Evolutionary conservation across 495 filamentous ascomycete species (phyloP).

Genomic region (Neurospora sp.): DNA sequence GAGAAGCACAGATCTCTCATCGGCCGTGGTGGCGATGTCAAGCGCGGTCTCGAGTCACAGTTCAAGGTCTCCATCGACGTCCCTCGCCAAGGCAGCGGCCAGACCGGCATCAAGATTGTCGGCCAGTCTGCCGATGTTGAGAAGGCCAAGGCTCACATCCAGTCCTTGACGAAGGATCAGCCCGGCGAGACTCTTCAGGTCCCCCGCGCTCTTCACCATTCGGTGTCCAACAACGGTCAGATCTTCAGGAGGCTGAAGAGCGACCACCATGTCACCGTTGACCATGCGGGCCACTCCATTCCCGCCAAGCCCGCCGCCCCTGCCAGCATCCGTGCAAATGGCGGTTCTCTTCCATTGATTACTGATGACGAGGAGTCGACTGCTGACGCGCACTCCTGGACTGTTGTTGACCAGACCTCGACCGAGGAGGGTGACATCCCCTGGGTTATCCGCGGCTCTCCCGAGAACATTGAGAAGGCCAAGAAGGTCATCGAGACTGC

Average conservation of each 20-base stretch:
- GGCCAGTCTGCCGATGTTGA: conserved; percentile 70
- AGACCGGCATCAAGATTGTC: conserved; percentile 73
- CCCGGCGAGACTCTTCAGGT: conserved; percentile 79
- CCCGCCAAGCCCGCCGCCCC: conserved; percentile 53
- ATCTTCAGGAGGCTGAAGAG: conserved; percentile 82
- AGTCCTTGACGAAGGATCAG: conserved; percentile 69
- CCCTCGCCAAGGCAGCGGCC: conserved; percentile 58
- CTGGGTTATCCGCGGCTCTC: conserved; percentile 75
- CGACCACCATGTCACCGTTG: conserved; percentile 77
- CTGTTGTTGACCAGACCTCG: conserved; percentile 49
- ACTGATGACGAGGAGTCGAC: conserved; percentile 63
- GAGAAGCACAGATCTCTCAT: conserved; percentile 88
- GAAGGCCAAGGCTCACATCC: conserved; percentile 75
- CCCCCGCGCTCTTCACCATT: conserved; percentile 70
- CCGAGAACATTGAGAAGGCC: conserved; percentile 68
- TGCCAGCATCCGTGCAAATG: conserved; percentile 36
- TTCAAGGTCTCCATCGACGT: conserved; percentile 87
- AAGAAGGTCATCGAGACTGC: conserved; percentile 60
- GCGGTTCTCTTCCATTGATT: conserved; percentile 66
- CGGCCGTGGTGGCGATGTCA: conserved; percentile 78
- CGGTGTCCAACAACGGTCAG: conserved; percentile 76
- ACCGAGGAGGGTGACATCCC: conserved; percentile 68
- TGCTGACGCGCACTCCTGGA: conserved; percentile 66
- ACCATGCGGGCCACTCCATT: conserved; percentile 69
- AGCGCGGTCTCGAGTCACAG: conserved; percentile 75